Evolutionary conservation across 2,329 filamentous ascomycete species (phyloP).

Genomic region (Paecilomyces sp.): DNA sequence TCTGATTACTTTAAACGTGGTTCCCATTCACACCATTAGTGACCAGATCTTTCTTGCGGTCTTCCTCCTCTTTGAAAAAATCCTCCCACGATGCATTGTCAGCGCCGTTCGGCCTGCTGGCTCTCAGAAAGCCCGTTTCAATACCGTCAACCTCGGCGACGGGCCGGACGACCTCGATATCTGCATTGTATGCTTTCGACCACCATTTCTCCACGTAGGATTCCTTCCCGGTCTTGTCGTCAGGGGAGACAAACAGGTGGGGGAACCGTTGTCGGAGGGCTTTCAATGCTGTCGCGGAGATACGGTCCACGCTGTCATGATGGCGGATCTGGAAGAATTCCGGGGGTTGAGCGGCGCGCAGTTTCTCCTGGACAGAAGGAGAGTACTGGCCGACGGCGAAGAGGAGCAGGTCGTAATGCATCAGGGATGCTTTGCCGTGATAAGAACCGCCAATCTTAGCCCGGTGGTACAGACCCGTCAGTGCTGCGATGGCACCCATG

Average conservation of each 20-base stretch:
- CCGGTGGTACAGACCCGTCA: constrained; percentile 57
- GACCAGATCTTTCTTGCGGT: constrained; percentile 14
- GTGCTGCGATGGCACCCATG: constrained; percentile 61
- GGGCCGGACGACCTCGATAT: constrained; percentile 44
- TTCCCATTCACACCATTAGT: not conserved
- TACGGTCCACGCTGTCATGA: constrained; percentile 58
- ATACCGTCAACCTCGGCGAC: constrained; percentile 41
- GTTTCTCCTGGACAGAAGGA: constrained; percentile 43
- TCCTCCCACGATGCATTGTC: constrained; percentile 44
- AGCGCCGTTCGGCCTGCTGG: constrained; percentile 46
- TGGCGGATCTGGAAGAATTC: constrained; percentile 54
- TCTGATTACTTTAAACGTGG: constrained; percentile 1
- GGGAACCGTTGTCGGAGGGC: constrained; percentile 48
- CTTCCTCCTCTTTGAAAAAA: constrained; percentile 18
- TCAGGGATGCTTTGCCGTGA: constrained; percentile 56
- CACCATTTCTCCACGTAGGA: constrained; percentile 46
- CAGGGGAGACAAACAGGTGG: constrained; percentile 41
- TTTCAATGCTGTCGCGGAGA: constrained; percentile 52
- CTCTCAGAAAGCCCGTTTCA: constrained; percentile 42
- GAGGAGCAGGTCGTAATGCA: constrained; percentile 63
- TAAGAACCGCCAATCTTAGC: constrained; percentile 59
- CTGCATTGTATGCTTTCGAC: constrained; percentile 34
- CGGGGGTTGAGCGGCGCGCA: constrained; percentile 43
- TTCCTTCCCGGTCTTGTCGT: constrained; percentile 22
- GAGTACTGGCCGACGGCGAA: constrained; percentile 55